Conservation (phyloP, 768 basidiomycete genomes). For the Podaxis sp. region DNA sequence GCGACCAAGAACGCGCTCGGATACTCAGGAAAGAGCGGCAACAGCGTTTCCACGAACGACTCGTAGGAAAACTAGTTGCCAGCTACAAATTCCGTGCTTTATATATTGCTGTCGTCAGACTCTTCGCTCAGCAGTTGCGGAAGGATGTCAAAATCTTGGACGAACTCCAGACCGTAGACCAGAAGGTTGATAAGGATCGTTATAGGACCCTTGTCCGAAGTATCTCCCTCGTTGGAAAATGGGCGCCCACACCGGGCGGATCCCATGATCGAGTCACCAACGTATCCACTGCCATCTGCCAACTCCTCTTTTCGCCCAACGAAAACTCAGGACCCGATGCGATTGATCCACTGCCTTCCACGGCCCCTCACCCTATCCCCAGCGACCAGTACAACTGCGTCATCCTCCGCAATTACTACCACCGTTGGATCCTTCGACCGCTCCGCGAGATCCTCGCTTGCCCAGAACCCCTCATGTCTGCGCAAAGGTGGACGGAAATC, state of each 20-base stretch:
- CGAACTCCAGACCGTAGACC: slow-evolving; percentile 32
- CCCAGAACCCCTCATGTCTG: slow-evolving; percentile 63
- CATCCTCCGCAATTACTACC: slow-evolving; percentile 54
- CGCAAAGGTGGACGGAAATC: slow-evolving; percentile 57
- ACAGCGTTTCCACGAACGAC: slow-evolving; percentile 17
- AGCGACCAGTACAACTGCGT: slow-evolving; percentile 29
- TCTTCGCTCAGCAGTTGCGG: slow-evolving; percentile 54
- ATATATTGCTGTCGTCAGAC: slow-evolving; percentile 60
- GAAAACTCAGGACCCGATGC: slow-evolving; percentile 29
- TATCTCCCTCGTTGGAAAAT: slow-evolving; percentile 63
- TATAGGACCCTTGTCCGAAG: slow-evolving; percentile 31
- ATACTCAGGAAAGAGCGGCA: slow-evolving; percentile 25
- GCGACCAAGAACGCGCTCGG: background rate
- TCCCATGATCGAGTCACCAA: slow-evolving; percentile 65
- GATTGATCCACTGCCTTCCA: slow-evolving; percentile 15
- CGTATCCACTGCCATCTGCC: slow-evolving; percentile 60
- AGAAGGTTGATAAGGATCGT: slow-evolving; percentile 21
- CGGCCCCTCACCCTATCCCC: background rate
- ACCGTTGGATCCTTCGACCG: slow-evolving; percentile 57
- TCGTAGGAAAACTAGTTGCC: slow-evolving; percentile 36
- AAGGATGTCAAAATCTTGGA: slow-evolving; percentile 43
- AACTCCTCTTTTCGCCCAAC: slow-evolving; percentile 43
- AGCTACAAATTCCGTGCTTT: slow-evolving; percentile 58
- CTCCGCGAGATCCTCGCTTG: slow-evolving; percentile 45
- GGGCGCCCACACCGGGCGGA: slow-evolving; percentile 60